These are phyloP conservation scores for Priceomyces medius DNA, from an alignment of 805 yeast species.

Conservation along the genomic window DNA sequence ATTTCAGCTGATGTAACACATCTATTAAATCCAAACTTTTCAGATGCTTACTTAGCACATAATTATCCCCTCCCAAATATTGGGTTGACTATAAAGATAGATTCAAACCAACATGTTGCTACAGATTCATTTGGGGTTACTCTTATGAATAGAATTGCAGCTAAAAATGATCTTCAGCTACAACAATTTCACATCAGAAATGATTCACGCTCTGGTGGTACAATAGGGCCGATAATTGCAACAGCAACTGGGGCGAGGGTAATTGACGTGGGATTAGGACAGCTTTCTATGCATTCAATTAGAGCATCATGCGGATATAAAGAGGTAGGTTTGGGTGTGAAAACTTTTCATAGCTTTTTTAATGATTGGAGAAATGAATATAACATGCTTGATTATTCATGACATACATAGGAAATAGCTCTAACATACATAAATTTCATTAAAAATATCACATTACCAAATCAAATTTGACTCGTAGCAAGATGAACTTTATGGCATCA, in stretches of 20 bases:
- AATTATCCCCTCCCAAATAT: constrained; percentile 39
- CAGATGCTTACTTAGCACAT: constrained; percentile 26
- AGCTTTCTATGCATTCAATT: constrained; percentile 72
- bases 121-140: constrained; percentile 33
- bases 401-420: not conserved
- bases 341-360: constrained; percentile 32
- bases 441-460: not conserved
- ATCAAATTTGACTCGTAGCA: not conserved
- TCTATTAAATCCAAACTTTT: constrained; percentile 42
- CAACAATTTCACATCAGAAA: constrained; percentile 43
- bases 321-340: constrained; percentile 39
- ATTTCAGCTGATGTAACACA: constrained; percentile 47
- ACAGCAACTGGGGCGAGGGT: constrained; percentile 45
- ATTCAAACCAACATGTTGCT: constrained; percentile 37
- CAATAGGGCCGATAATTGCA: constrained; percentile 43
- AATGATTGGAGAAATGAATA: constrained; percentile 24
- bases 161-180: constrained; percentile 21
- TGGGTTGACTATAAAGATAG: constrained; percentile 38
- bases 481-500: not conserved
- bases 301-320: constrained; percentile 38
- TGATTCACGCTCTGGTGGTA: constrained; percentile 41
- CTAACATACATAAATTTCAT: not conserved
- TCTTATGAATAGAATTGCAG: constrained; percentile 25
- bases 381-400: constrained; percentile 1
- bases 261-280: constrained; percentile 80